A percentile compares a stretch with the other conserved stretches of the same genome.
Conservation (phyloP, 345 rosid genomes). For the Xanthoceras sorbifolium region DNA sequence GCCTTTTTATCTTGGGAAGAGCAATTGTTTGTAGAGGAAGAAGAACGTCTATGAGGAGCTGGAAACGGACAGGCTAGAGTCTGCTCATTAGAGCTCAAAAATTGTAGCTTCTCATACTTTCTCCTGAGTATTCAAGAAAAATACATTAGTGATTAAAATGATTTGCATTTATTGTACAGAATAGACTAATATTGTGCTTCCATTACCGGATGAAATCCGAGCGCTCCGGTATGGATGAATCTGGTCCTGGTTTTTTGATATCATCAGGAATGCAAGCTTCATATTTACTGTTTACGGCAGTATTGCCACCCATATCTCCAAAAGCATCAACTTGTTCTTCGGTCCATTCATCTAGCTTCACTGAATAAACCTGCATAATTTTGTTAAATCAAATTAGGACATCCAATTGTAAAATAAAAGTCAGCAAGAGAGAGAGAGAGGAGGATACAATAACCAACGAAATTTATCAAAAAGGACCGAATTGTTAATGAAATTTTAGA, state of each 20-base stretch:
- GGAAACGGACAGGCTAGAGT: slow-evolving; percentile 41
- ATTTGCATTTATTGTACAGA: not conserved
- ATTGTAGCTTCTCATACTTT: slow-evolving; percentile 81
- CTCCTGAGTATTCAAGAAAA: slow-evolving; percentile 50
- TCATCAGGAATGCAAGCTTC: slow-evolving; percentile 74
- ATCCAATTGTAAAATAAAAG: slow-evolving; percentile 1
- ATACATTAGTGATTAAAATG: slow-evolving; percentile 11
- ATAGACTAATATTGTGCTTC: not conserved
- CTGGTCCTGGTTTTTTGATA: slow-evolving; percentile 68
- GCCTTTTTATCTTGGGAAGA: slow-evolving; percentile 46
- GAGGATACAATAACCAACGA: not conserved
- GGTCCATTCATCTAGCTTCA: slow-evolving; percentile 95
- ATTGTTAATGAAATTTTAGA: not conserved
- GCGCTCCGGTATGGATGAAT: slow-evolving; percentile 79
- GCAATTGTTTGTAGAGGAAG: slow-evolving; percentile 29
- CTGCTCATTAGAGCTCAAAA: slow-evolving; percentile 44
- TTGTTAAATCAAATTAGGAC: slow-evolving; percentile 18
- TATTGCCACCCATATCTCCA: slow-evolving; percentile 74
- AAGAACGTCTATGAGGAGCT: slow-evolving; percentile 28
- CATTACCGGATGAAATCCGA: slow-evolving; percentile 74
- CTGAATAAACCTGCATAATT: slow-evolving; percentile 68
- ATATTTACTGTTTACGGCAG: slow-evolving; percentile 60
- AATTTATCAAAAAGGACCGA: not conserved
- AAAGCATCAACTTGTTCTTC: slow-evolving; percentile 79
- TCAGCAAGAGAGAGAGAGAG: slow-evolving; percentile 10